Conservation (phyloP, 2,329 filamentous ascomycete species). For the Purpureocillium takamizusanense region DNA sequence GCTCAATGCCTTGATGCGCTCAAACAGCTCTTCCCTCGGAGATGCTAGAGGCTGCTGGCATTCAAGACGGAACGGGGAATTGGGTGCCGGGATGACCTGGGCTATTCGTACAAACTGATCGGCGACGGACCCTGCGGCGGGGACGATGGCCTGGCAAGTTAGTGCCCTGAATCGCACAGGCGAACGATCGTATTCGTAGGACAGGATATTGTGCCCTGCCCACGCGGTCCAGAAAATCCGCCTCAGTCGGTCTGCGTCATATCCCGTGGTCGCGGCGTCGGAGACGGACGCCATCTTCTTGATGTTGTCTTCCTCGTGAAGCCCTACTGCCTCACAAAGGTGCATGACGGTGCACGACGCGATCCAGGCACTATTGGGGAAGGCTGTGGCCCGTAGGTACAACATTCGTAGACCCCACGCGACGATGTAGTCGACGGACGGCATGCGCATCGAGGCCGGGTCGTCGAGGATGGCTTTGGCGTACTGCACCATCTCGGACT, state of each 20-base stretch:
- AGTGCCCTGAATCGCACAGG: constrained; percentile 9
- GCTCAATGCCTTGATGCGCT: constrained; percentile 8
- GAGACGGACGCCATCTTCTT: constrained; percentile 10
- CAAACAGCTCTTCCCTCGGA: constrained; percentile 9
- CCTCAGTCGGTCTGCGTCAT: constrained; percentile 10
- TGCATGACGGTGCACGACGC: constrained; percentile 14
- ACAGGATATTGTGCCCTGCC: constrained; percentile 11
- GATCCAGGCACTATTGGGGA: constrained; percentile 14
- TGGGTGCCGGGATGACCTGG: constrained; percentile 11
- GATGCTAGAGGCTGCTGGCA: constrained; percentile 3
- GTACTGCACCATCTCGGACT: constrained; percentile 11
- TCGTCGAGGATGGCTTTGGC: constrained; percentile 13
- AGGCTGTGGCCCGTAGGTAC: constrained; percentile 12
- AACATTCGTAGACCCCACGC: constrained; percentile 11
- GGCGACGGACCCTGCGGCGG: constrained; percentile 8
- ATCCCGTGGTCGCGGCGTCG: constrained; percentile 6
- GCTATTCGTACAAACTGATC: constrained; percentile 11
- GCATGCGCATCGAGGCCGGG: constrained; percentile 10
- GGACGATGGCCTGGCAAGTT: constrained; percentile 9
- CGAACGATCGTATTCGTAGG: constrained; percentile 13
- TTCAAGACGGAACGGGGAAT: constrained; percentile 11
- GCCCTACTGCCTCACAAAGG: constrained; percentile 11
- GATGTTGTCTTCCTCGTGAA: constrained; percentile 14
- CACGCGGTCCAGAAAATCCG: constrained; percentile 13
- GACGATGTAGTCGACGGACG: constrained; percentile 10